Conservation (phyloP, 371 early-diverging fungal genomes). For the Basidiobolus meristosporus region DNA sequence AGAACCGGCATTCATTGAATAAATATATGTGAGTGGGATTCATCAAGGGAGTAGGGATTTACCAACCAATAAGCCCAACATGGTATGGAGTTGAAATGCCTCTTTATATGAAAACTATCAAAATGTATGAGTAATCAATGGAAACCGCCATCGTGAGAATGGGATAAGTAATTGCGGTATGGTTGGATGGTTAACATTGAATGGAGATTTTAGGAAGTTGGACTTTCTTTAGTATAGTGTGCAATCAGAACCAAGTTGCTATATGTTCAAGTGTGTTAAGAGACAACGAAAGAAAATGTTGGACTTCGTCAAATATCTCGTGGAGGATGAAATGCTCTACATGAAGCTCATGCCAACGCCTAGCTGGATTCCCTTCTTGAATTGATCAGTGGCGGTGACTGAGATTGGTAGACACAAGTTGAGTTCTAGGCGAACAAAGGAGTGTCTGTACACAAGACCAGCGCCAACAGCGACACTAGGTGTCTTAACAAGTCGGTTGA, state of each 20-base stretch:
- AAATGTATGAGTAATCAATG: no score
- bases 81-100: no score
- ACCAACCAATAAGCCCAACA: no score
- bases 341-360: slow-evolving; percentile 77
- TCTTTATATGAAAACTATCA: no score
- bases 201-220: not conserved
- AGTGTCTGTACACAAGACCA: slow-evolving; percentile 75
- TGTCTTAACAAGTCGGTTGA: slow-evolving; percentile 14
- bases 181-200: not conserved
- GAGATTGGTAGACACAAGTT: slow-evolving; percentile 77
- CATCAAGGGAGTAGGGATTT: no score
- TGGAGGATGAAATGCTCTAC: slow-evolving; percentile 11
- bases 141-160: not conserved
- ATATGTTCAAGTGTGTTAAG: not conserved
- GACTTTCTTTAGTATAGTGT: not conserved
- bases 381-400: slow-evolving; percentile 45
- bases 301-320: not conserved
- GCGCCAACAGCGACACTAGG: slow-evolving; percentile 52
- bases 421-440: slow-evolving; percentile 68
- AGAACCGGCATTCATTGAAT: no score
- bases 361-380: slow-evolving; percentile 66
- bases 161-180: not conserved
- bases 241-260: not conserved
- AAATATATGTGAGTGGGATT: no score
- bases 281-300: no score